Base-by-base conservation (phyloP, 495 filamentous ascomycete genomes). In the Neurospora sp. region DNA sequence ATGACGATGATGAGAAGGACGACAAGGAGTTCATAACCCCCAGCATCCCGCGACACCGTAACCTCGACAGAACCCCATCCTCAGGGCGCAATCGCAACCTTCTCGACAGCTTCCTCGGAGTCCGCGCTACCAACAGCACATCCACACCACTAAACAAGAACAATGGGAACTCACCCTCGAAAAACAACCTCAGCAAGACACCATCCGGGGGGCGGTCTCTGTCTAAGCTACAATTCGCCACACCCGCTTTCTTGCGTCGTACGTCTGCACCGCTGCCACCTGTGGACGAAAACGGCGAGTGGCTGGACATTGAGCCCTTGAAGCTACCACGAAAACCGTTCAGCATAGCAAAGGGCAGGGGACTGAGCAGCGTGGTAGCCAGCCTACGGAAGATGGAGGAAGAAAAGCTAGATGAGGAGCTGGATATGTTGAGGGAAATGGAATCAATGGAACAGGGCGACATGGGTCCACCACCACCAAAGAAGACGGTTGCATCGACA, bases 391-490 rank as follows among this genome's bases (percentile, higher is more conserved):
- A 90, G 76, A 87, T 95, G 81, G 93, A 96, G 77, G 91, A 96
- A 39, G 92, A 96, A 38, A 86, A 85, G 18, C 79, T 90, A 41
- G 90, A 92, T 31, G 93, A 96, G 14, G 94, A 97, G 35, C 83
- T 93, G 79, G 93, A 97, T 38, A 87, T 91, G n/a, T 80, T 97
- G 76, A 85, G 87, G 16, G 94, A 97, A 80, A 87, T 97, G 77
- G 95, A 97, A 80, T 39, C 76, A 71, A 84, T 83, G 39, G 89
- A 90, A 49, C 77, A 70, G 27, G 78, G 73, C 11, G 76, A 76
- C 2, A 23, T 76, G 49, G 71, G 74, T 73, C 39, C 49, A 14
- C 23, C 14, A 37, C n/a, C n/a, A 14, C 72, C 73, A 27, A 73
- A 38, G 38, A 39, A 69, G 14, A 37, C 35, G 27, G 40, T 54